A percentile compares a stretch with the other conserved stretches of the same genome.
Evolutionary conservation across 768 basidiomycete genomes (phyloP).

Genomic region (Favolaschia claudopus): DNA sequence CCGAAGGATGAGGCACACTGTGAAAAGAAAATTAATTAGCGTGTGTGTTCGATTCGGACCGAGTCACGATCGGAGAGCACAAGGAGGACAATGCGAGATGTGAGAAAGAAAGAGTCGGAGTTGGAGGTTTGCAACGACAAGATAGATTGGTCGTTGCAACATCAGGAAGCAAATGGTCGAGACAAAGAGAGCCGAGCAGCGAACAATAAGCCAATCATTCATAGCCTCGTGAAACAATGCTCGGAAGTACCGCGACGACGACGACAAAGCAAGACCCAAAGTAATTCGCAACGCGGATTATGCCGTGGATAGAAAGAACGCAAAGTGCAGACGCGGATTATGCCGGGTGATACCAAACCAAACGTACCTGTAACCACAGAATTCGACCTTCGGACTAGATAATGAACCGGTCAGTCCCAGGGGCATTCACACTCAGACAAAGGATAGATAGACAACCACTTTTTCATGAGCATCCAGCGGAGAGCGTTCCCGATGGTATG

Average conservation of each 20-base stretch:
- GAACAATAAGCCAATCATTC: background rate
- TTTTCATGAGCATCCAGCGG: conserved; percentile 99
- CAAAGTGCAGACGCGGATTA: conserved; percentile 15
- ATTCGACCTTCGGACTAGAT: conserved; percentile 91
- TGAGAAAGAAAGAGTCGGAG: background rate
- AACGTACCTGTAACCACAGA: conserved; percentile 95
- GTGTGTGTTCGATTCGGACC: background rate
- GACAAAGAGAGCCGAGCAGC: background rate
- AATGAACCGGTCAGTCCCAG: conserved; percentile 11
- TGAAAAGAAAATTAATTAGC: conserved; percentile 1
- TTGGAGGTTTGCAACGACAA: background rate
- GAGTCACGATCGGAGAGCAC: too few species aligned
- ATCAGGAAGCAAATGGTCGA: conserved; percentile 9
- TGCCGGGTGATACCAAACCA: too few species aligned
- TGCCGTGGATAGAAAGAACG: background rate
- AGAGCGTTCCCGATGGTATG: conserved; percentile 96
- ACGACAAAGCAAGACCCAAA: background rate
- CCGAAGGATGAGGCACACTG: conserved; percentile 95
- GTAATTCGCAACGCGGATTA: background rate
- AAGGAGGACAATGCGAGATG: conserved; percentile 5
- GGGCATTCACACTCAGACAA: too few species aligned
- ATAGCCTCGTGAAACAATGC: too few species aligned
- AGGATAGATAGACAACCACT: conserved; percentile 59
- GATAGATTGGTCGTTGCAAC: conserved; percentile 6
- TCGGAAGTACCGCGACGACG: background rate